Evolutionary conservation across 2,329 filamentous ascomycete species (phyloP), one percentile per base, ranked within the genome.

Genomic region (Colletotrichum graminicola): DNA sequence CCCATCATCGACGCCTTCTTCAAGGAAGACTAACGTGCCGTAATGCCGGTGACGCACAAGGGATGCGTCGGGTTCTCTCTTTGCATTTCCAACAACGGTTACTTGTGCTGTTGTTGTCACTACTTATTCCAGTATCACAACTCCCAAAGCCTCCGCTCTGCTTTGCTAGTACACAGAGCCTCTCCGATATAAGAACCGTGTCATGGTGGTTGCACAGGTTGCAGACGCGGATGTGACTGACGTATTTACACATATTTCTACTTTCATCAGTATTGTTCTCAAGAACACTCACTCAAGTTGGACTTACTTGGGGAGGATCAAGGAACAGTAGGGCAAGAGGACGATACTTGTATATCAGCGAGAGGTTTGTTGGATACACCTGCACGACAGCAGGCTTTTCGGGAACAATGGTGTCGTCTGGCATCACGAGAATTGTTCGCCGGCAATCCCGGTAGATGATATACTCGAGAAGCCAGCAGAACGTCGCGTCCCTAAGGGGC

Each of bases 151-250:
- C 73, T 45, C 80, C 76, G 34, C 75, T 77, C 51, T 63, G 74
- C 49, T 74, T 77, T 7, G 80, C 78, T 5, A 68, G 73, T 23
- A 76, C 69, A 73, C 81, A 82, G 10, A 75, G 73, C 23, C 75
- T 76, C 66, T 82, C 81, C 3, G 81, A 81, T 34, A 82, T 82
- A 34, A 82, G 77, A 26, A 82, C 77, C 0, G 78, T 82, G 55
- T 82, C 78, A 66, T 80, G 77, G 55, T 74, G 73, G 56, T 75
- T 75, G 73, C 81, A 82, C 49, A 76, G 55, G 64, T 77, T 78
- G 75, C 81, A 82, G 63, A 77, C 75, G 57, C 80, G 77, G 54
- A 81, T 73, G 73, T 83, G 78, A 41, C 76, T 81, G 69, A 77
- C 76, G 76, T 79, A 82, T 75, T 78, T 80, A 75, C 81, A 83